Evolutionary conservation across 2,329 filamentous ascomycete genomes (phyloP), one percentile per base, ranked within the genome.

Genomic region (Didymella keratinophila): DNA sequence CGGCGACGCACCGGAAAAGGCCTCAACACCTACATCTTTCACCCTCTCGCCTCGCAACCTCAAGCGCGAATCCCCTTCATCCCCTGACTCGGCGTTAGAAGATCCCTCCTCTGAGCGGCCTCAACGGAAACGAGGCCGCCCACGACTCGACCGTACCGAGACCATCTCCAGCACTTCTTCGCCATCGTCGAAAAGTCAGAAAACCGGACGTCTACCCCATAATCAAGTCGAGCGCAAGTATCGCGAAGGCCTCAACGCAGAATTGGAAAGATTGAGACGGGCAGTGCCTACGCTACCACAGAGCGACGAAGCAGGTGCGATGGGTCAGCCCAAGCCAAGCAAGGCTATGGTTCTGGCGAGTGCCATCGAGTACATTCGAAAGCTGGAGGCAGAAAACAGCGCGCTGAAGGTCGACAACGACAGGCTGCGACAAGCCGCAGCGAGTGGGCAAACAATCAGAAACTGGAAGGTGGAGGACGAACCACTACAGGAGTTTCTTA

Each of bases 291-390:
- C 71, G 3, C 65, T 78, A 5, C 62, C 70, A 5, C 73, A 75
- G 49, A 66, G 64, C 28, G 71, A 74, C 9, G 62, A 68, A 14
- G 64, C 59, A 2, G 65, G 56, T 21, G 58, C 63, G 3, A 69
- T 71, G 46, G 70, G 71, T 27, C 67, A 71, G 45, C 66, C 71
- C 1, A 72, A 72, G 56, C 73, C 73, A 9, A 74, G 71, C 51
- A 76, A 76, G 45, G 70, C 71, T 18, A 74, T 70, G 66, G 67
- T 76, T 11, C 60, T 76, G 9, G 62, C 67, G 0, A 66, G 65
- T 8, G 73, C 73, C 7, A 74, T 76, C 36, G 72, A 76, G 6
- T 75, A 76, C 42, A 76, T 76, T 30, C 62, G 61, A 20, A 63
- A 48, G 11, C 61, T 74, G 42, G 71, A 76, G 57, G 61, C 56